These are phyloP conservation scores for Huntiella abstrusa DNA, from an alignment of 2,329 filamentous ascomycete genomes.

Conservation along the genomic window DNA sequence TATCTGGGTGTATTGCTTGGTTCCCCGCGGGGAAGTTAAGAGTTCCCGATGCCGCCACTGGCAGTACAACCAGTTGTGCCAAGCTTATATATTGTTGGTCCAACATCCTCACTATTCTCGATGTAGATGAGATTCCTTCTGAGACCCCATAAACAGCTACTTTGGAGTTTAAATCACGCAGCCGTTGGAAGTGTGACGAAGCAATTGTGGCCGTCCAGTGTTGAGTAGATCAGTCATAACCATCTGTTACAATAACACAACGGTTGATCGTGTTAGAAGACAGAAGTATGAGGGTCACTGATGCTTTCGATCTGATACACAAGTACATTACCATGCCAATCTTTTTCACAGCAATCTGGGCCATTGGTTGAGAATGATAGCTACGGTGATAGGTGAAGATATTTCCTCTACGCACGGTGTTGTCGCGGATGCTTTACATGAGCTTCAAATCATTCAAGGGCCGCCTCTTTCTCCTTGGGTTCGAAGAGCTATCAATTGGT, in stretches of 20 bases:
- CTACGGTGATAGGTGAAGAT: slow-evolving; percentile 33
- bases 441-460: slow-evolving; percentile 94
- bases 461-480: slow-evolving; percentile 77
- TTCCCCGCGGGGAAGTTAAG: slow-evolving; percentile 93
- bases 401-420: slow-evolving; percentile 86
- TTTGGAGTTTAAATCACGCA: slow-evolving; percentile 64
- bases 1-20: slow-evolving; percentile 92
- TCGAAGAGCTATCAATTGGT: slow-evolving; percentile 80
- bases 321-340: slow-evolving; percentile 80
- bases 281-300: slow-evolving; percentile 70
- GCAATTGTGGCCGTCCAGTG: slow-evolving; percentile 93
- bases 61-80: slow-evolving; percentile 52
- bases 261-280: slow-evolving; percentile 86
- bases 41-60: slow-evolving; percentile 44
- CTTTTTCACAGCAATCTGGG: slow-evolving; percentile 71
- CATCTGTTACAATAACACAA: slow-evolving; percentile 84
- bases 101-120: slow-evolving; percentile 83
- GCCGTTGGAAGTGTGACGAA: slow-evolving; percentile 83
- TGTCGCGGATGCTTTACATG: slow-evolving; percentile 88
- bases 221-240: slow-evolving; percentile 81
- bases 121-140: slow-evolving; percentile 55
- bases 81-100: slow-evolving; percentile 98
- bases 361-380: slow-evolving; percentile 73
- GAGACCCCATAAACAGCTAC: slow-evolving; percentile 61
- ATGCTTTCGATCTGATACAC: slow-evolving; percentile 79